These are phyloP conservation scores for Chondrus crispus DNA, from an alignment of 23 red algal species.

Conservation along the genomic window DNA sequence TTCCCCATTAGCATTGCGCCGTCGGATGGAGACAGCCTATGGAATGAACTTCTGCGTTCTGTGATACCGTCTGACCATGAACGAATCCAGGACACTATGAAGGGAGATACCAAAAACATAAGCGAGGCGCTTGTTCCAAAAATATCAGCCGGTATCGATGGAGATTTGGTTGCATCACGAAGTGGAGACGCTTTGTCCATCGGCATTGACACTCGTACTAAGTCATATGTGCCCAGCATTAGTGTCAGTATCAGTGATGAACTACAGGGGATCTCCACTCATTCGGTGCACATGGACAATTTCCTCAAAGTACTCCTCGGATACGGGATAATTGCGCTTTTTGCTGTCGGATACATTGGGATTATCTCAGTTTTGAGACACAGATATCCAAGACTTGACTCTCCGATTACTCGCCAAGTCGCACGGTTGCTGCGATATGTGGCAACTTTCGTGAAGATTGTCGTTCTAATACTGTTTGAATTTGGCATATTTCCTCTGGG, in stretches of 20 bases:
- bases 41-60: not conserved
- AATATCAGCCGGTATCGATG: too few species aligned
- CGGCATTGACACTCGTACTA: too few species aligned
- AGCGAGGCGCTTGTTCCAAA: too few species aligned
- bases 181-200: not conserved
- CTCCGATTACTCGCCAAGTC: slow-evolving; percentile 60
- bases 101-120: too few species aligned
- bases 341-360: slow-evolving; percentile 59
- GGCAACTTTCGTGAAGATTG: slow-evolving; percentile 66
- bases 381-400: slow-evolving; percentile 66
- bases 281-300: slow-evolving; percentile 34
- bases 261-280: not conserved
- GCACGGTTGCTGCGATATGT: slow-evolving; percentile 54
- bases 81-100: too few species aligned
- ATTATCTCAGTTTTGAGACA: slow-evolving; percentile 42
- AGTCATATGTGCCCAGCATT: too few species aligned
- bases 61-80: too few species aligned
- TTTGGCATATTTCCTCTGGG: slow-evolving; percentile 86
- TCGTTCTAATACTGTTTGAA: slow-evolving; percentile 73
- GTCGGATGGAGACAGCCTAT: not conserved
- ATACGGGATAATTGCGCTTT: slow-evolving; percentile 66
- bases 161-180: not conserved
- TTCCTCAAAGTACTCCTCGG: slow-evolving; percentile 69
- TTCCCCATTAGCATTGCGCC: not conserved
- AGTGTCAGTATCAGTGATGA: too few species aligned